Evolutionary conservation across 306 rosid genomes (phyloP).

Genomic region (Trifolium subterraneum): DNA sequence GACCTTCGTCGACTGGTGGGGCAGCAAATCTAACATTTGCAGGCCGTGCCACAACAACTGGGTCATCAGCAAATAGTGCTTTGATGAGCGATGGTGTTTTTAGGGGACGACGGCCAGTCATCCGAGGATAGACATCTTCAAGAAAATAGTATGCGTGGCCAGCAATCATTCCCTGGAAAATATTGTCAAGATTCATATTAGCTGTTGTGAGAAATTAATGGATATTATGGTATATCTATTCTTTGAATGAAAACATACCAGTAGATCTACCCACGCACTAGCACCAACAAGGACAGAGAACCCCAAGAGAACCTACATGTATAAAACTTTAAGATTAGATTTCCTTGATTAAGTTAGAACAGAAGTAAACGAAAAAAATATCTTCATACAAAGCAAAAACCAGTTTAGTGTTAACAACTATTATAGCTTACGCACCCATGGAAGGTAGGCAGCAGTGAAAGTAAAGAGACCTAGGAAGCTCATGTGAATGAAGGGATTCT

Average conservation of each 20-base stretch:
- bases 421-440: conserved; percentile 76
- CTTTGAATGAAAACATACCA: conserved; percentile 58
- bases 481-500: conserved; percentile 95
- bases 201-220: conserved; percentile 33
- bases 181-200: conserved; percentile 27
- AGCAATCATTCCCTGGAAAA: conserved; percentile 91
- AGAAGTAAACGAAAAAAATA: neutral
- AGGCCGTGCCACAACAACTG: conserved; percentile 82
- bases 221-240: neutral
- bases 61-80: conserved; percentile 85
- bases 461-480: conserved; percentile 95
- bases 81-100: conserved; percentile 88
- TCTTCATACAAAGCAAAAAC: neutral
- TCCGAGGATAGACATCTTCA: conserved; percentile 88
- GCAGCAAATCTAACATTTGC: conserved; percentile 84
- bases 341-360: conserved; percentile 31
- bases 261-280: conserved; percentile 94
- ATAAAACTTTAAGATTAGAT: conserved; percentile 13
- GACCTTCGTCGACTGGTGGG: conserved; percentile 68
- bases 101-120: conserved; percentile 87
- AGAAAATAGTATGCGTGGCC: conserved; percentile 98
- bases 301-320: conserved; percentile 80
- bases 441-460: conserved; percentile 95
- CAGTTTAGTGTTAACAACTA: conserved; percentile 13
- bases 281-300: conserved; percentile 98